Base-by-base conservation (phyloP, 768 basidiomycete genomes). In the Collybia nuda region DNA sequence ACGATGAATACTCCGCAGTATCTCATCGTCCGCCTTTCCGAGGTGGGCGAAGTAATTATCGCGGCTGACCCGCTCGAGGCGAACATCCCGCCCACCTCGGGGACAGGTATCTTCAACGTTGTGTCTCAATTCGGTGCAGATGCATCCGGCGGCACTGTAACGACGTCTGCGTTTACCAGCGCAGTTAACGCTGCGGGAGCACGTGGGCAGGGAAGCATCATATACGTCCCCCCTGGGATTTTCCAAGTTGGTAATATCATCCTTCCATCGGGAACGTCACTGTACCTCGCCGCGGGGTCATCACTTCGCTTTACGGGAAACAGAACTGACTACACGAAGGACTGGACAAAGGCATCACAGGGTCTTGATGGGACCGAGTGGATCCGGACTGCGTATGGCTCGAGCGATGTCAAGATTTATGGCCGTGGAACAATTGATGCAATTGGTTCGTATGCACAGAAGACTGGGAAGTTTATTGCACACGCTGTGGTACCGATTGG, bases 241-340 rank as follows among this genome's bases (percentile, higher is more conserved):
- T 58, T 54, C 48, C 39, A 52, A 17, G 45, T 61, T 32, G 55
- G 55, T 22, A 58, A 58, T 39, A 48, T 58, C 23, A 48, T 60
- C 32, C 50, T 60, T 29, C 56, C 59, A 2, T 60, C 56, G 17
- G 56, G 51, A 14, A 54, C 55, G 14, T 47, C 54, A 2, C 48
- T 61, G 24, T 54, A 61, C 29, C 52, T 61, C 21, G 59, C 59
- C 4, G 53, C 57, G n/a, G 57, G 57, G 22, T 44, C 55, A n/a
- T 50, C 58, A 23, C 21, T 61, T 35, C 42, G 50, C n/a, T 53
- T 45, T 35, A 57, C 58, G 2, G 57, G 55, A 19, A 42, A 54
- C 9, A 46, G 41, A 0, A 29, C 48, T 37, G 51, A 53, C 40
- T 56, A 54, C 42, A 56, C 41, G 8, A 35, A 35, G 19, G 50